phyloP scores from a whole-genome alignment of 1,284 basidiomycete species.

The Trichosporon ovoides region DNA sequence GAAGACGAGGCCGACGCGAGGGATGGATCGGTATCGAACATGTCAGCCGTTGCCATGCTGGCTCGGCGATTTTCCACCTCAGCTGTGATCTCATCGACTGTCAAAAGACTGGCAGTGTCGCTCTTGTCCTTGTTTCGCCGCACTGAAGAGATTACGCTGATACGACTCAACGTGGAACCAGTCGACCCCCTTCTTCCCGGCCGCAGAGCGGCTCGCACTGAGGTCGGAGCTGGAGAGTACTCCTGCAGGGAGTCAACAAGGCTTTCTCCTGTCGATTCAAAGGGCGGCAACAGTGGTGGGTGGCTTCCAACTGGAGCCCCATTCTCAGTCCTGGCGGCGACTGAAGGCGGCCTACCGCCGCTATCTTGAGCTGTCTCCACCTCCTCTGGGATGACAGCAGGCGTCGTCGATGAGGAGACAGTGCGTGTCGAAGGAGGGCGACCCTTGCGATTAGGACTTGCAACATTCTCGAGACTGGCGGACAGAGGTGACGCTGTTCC shows the following conservation, averaged over 20 bases:
- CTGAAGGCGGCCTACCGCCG: background rate
- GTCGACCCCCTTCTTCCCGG: conserved; percentile 53
- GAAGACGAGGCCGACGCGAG: background rate
- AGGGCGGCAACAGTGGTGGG: conserved; percentile 67
- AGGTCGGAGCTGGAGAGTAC: conserved; percentile 26
- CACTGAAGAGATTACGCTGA: conserved; percentile 74
- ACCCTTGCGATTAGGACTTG: conserved; percentile 21
- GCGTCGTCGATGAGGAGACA: conserved; percentile 20
- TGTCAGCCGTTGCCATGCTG: conserved; percentile 52
- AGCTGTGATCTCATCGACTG: conserved; percentile 95
- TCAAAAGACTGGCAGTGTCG: conserved; percentile 86
- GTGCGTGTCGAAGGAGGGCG: conserved; percentile 26
- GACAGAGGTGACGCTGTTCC: conserved; percentile 6
- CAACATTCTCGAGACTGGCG: conserved; percentile 9
- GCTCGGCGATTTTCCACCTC: conserved; percentile 80
- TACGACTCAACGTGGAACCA: conserved; percentile 54
- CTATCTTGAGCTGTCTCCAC: conserved; percentile 13
- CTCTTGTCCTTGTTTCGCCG: conserved; percentile 72
- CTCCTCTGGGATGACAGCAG: conserved; percentile 42
- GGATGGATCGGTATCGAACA: conserved; percentile 11
- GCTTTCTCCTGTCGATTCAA: conserved; percentile 69
- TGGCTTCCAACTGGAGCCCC: conserved; percentile 17
- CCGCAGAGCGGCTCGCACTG: conserved; percentile 40
- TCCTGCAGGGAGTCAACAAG: conserved; percentile 68
- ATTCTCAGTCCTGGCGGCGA: background rate